Evolutionary conservation across 495 filamentous ascomycete species (phyloP).

Genomic region (Penicillium arizonense): DNA sequence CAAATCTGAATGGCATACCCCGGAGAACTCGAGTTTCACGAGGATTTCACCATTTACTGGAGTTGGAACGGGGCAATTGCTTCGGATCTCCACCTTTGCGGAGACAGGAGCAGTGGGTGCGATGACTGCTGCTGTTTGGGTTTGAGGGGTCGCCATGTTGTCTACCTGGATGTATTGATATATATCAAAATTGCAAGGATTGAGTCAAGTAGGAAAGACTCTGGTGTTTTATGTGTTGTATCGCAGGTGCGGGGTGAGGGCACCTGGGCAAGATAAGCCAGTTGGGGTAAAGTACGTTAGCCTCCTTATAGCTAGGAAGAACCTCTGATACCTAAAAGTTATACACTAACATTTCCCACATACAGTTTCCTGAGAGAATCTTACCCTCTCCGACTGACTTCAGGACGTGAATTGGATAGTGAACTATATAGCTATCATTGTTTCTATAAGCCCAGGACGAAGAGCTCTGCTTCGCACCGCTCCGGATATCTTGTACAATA

Average conservation of each 20-base stretch:
- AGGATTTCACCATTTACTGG: conserved; percentile 37
- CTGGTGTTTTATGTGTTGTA: background rate
- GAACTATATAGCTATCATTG: too few relatives aligned
- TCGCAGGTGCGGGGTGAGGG: conserved; percentile 16
- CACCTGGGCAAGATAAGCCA: conserved; percentile 6
- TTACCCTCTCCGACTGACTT: too few relatives aligned
- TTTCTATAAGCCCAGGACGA: too few relatives aligned
- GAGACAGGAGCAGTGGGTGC: conserved; percentile 21
- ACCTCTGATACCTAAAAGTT: too few relatives aligned
- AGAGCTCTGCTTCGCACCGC: too few relatives aligned
- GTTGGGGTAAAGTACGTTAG: background rate
- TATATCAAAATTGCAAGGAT: background rate
- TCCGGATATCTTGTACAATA: background rate
- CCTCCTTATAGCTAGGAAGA: too few relatives aligned
- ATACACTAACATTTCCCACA: background rate
- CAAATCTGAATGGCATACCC: conserved; percentile 44
- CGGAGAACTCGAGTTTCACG: conserved; percentile 42
- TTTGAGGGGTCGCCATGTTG: conserved; percentile 27
- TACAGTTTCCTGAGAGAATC: background rate
- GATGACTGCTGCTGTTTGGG: conserved; percentile 39
- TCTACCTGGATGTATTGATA: background rate
- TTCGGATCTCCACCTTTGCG: conserved; percentile 27
- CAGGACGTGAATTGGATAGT: too few relatives aligned
- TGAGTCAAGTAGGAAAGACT: background rate
- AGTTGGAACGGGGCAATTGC: conserved; percentile 29